Percentiles rank a stretch among this genome's conserved stretches.
Evolutionary conservation across 257 asterid genomes (phyloP).

Genomic region (Ilex asprella): DNA sequence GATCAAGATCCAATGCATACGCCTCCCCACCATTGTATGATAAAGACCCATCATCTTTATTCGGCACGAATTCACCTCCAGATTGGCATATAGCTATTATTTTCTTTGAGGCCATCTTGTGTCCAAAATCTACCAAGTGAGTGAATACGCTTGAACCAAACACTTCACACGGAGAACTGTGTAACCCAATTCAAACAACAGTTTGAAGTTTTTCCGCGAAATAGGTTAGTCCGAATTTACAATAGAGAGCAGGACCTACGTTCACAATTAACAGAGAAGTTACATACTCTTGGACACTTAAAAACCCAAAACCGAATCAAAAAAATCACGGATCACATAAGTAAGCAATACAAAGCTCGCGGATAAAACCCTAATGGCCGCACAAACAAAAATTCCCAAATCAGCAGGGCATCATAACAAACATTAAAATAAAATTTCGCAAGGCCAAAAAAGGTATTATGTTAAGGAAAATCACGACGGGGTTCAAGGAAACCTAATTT

Average conservation of each 20-base stretch:
- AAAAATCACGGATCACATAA: neutral
- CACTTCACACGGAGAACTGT: neutral
- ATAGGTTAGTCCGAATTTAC: neutral
- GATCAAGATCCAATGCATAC: conserved; percentile 1
- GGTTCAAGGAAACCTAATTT: no score
- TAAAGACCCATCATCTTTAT: neutral
- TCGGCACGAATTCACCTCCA: neutral
- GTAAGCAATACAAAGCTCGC: neutral
- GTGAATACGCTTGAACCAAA: no score
- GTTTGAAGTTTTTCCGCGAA: neutral
- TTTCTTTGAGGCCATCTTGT: neutral
- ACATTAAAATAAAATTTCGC: neutral
- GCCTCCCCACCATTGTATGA: conserved; percentile 4
- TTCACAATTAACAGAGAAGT: neutral
- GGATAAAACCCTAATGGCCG: neutral
- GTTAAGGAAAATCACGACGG: no score
- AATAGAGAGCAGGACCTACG: neutral
- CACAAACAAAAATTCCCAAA: neutral
- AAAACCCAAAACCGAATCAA: neutral
- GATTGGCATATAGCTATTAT: conserved; percentile 1
- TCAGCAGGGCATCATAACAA: neutral
- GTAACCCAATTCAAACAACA: neutral
- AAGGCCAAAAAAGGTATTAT: no score
- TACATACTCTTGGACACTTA: neutral
- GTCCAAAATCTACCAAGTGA: no score